phyloP scores from a whole-genome alignment of 352 stramenopile species.

The Phytophthora quininea region DNA sequence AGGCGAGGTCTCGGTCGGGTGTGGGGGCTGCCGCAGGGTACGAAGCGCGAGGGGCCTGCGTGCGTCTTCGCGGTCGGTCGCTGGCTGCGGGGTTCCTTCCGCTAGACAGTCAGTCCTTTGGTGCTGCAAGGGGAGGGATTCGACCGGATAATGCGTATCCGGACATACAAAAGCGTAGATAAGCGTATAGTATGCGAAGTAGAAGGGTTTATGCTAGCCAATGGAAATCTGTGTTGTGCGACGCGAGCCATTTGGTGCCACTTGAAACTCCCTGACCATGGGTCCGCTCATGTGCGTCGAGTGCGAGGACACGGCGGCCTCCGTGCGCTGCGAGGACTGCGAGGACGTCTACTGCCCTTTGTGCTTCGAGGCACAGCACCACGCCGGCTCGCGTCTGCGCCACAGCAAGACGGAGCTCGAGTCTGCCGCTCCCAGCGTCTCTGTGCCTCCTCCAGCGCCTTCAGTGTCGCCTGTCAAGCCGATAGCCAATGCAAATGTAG shows the following conservation, averaged over 20 bases:
- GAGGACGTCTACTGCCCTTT: conserved; percentile 78
- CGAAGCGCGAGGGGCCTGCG: background rate
- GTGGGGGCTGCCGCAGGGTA: conserved; percentile 10
- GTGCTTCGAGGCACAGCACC: conserved; percentile 81
- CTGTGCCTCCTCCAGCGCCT: conserved; percentile 6
- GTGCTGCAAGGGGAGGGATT: background rate
- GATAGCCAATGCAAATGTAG: background rate
- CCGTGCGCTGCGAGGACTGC: conserved; percentile 69
- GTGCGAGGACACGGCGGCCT: conserved; percentile 83
- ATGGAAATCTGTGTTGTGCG: no score
- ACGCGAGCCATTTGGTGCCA: no score
- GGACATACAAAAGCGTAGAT: no score
- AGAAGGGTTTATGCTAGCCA: no score
- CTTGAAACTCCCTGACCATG: conserved; percentile 14
- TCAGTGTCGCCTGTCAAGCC: conserved; percentile 2
- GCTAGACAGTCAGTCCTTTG: conserved; percentile 22
- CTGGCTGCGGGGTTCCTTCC: conserved; percentile 17
- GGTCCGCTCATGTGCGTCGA: conserved; percentile 71
- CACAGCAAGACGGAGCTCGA: conserved; percentile 46
- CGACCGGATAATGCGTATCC: no score
- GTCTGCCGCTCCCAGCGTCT: background rate
- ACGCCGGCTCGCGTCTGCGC: conserved; percentile 51
- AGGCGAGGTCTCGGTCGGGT: conserved; percentile 10
- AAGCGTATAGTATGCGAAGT: no score
- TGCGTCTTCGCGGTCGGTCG: conserved; percentile 6